Base-by-base conservation (phyloP, 176 grass and related monocot genomes). In the Oryza officinalis region DNA sequence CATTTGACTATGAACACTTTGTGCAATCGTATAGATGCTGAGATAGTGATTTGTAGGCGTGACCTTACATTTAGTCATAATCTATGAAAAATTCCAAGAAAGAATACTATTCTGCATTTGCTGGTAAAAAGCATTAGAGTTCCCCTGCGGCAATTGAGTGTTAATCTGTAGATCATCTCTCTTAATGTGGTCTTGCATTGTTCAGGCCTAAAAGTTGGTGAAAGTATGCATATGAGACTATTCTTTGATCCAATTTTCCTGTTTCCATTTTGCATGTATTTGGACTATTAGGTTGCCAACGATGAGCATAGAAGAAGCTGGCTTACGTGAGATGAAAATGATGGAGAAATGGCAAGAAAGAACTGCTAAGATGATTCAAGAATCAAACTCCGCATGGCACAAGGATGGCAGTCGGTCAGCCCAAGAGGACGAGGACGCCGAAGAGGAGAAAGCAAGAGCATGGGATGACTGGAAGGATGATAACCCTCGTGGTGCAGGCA, bases 401-500 rank as follows among this genome's bases (percentile, higher is more conserved):
- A 92, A 85, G 50, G 92, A 94, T 67, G 84, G 76, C 17, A 25
- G 50, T 35, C 76, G 78, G 13, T 71, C 81, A 17, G 83, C 84
- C 18, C 80, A 83, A 63, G 91, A 96, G 1, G 91, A 96, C 5
- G 93, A 99, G 77, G 93, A 92, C 8, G 74, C 83, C 0, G 91
- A 94, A 81, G 96, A 94, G 69, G 91, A 84, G 66, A 96, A 90
- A 86, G 93, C 93, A 47, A 90, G 93, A 76, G 96, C 83, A 23
- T 99, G 78, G 75, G 96, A 96, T 81, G 96, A 99, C 65, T 94
- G 96, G 93, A 96, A 99, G 66, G 96, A 99, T 43, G 96, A 99
- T 27, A 94, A 99, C 54, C 96, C 93, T 54, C 96, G 91, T 14
- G 93, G 96, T 3, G 93, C 96, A 0, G 96, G 96, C 79, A 99